These are phyloP conservation scores for Rhizopus microsporus DNA, from an alignment of 371 early-diverging fungal species.

Conservation along the genomic window DNA sequence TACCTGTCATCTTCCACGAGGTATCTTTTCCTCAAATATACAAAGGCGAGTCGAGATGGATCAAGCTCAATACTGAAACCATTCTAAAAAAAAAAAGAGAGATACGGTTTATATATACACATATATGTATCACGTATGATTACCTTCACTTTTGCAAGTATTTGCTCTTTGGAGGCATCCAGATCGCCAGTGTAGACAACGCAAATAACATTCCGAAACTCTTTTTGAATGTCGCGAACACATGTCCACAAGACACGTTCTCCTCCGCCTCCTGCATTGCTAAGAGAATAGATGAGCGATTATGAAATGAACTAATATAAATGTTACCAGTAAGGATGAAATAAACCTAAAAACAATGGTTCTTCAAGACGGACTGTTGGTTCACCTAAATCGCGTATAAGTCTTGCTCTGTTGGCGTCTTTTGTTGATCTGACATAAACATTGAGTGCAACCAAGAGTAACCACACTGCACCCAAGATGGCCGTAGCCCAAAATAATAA, in stretches of 20 bases:
- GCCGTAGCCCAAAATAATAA: conserved; percentile 34
- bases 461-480: conserved; percentile 11
- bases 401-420: conserved; percentile 20
- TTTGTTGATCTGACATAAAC: conserved; percentile 18
- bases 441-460: conserved; percentile 16
- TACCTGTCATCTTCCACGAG: conserved; percentile 75
- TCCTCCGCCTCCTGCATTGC: conserved; percentile 94
- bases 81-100: conserved; percentile 36
- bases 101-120: not conserved
- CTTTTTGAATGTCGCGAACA: conserved; percentile 72
- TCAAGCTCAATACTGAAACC: conserved; percentile 75
- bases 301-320: not conserved
- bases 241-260: conserved; percentile 95
- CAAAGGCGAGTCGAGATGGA: conserved; percentile 56
- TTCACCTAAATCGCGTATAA: conserved; percentile 29
- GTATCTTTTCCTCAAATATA: conserved; percentile 62
- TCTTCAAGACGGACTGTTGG: conserved; percentile 13
- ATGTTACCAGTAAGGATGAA: conserved; percentile 86
- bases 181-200: conserved; percentile 83
- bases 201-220: conserved; percentile 62
- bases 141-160: conserved; percentile 68
- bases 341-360: conserved; percentile 68
- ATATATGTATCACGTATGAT: not conserved
- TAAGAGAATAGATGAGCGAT: conserved; percentile 15
- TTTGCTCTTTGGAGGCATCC: conserved; percentile 50